Conservation (phyloP, 768 basidiomycete genomes). For the Zangia roseola region DNA sequence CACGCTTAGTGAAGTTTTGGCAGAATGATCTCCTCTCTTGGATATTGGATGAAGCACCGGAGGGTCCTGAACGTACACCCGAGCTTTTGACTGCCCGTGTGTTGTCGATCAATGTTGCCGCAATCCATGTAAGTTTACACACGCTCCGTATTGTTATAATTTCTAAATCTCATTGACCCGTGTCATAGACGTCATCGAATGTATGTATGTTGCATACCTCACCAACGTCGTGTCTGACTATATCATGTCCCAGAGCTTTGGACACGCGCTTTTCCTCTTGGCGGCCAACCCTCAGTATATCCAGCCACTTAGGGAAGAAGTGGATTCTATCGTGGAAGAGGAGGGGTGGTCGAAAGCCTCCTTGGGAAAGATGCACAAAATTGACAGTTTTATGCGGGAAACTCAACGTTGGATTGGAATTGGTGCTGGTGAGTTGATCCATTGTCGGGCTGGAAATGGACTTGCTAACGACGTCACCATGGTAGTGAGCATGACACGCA, state of each 20-base stretch:
- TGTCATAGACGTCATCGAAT: too few species aligned
- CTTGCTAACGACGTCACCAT: not conserved
- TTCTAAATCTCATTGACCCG: too few species aligned
- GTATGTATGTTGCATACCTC: not conserved
- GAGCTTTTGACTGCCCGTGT: conserved; percentile 20
- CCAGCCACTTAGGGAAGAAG: too few species aligned
- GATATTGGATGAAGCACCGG: conserved; percentile 25
- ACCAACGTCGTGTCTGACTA: not conserved
- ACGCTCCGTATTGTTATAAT: not conserved
- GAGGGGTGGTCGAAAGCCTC: conserved; percentile 12
- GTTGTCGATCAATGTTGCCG: conserved; percentile 13
- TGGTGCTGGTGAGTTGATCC: conserved; percentile 19
- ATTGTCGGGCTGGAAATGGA: not conserved
- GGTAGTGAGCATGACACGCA: conserved; percentile 30
- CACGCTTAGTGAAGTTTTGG: not conserved
- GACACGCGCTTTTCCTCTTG: conserved; percentile 34
- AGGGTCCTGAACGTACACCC: conserved; percentile 7
- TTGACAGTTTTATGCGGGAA: conserved; percentile 41
- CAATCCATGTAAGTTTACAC: conserved; percentile 18
- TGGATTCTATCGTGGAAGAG: too few species aligned
- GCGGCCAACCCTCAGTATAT: conserved; percentile 18
- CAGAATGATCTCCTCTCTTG: conserved; percentile 35
- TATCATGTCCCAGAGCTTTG: conserved; percentile 21
- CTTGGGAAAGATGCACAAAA: conserved; percentile 29
- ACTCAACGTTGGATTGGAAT: conserved; percentile 28